A percentile compares a stretch with the other conserved stretches of the same genome.
Evolutionary conservation across 345 rosid species (phyloP).

Genomic region (Eucalyptus pauciflora): DNA sequence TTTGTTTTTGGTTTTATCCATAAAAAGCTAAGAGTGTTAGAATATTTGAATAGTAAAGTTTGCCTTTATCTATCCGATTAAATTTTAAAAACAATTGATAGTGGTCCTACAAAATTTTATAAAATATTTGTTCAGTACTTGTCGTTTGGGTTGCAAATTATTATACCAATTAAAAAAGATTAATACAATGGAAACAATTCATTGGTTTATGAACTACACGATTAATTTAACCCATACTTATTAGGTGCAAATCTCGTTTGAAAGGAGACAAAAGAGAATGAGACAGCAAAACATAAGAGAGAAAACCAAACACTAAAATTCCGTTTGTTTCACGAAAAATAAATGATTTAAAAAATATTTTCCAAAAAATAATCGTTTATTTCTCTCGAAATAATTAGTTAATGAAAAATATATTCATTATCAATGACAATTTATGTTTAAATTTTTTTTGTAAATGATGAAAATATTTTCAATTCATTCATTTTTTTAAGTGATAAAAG

Average conservation of each 20-base stretch:
- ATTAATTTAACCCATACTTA: background rate
- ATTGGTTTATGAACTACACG: background rate
- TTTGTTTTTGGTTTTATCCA: background rate
- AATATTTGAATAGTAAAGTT: background rate
- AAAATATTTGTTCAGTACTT: background rate
- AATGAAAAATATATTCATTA: background rate
- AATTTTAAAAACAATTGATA: background rate
- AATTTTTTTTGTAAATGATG: background rate
- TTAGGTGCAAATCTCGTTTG: background rate
- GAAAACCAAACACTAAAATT: background rate
- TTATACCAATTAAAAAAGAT: background rate
- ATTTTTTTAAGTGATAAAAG: background rate
- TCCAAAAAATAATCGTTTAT: background rate
- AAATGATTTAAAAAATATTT: background rate
- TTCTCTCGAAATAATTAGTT: background rate
- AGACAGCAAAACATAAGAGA: background rate
- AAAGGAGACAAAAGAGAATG: background rate
- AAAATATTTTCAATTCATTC: rapidly evolving
- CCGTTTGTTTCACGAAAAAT: rapidly evolving
- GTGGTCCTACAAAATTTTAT: background rate
- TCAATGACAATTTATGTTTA: background rate
- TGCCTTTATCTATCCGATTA: background rate
- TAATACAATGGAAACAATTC: background rate
- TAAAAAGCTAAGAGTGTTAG: background rate
- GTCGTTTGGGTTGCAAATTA: background rate